Percentiles rank a stretch among this genome's conserved stretches.
Conservation (phyloP, 2,329 filamentous ascomycete genomes). For the Myotisia sp. region DNA sequence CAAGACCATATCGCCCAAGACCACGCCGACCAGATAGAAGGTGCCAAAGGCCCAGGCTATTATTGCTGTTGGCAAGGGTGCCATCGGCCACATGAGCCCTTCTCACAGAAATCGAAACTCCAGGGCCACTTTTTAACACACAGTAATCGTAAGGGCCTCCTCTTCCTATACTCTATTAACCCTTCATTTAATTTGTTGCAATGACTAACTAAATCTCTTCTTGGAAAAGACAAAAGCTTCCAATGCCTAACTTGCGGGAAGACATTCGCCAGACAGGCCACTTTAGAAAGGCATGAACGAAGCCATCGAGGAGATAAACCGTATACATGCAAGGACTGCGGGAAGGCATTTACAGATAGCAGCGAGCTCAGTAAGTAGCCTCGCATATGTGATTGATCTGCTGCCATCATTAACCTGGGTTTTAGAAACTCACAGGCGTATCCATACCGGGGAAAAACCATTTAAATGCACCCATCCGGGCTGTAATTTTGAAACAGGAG, state of each 20-base stretch:
- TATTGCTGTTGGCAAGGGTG: slow-evolving; percentile 33
- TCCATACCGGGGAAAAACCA: slow-evolving; percentile 31
- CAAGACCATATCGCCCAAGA: slow-evolving; percentile 27
- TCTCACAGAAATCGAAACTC: slow-evolving; percentile 33
- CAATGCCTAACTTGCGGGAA: slow-evolving; percentile 29
- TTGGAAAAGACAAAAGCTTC: slow-evolving; percentile 27
- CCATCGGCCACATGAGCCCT: slow-evolving; percentile 29
- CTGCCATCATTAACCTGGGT: too few species aligned
- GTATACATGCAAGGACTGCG: slow-evolving; percentile 28
- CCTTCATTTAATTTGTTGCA: background rate
- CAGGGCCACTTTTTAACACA: slow-evolving; percentile 33
- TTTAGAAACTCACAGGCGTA: slow-evolving; percentile 33
- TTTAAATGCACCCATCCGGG: slow-evolving; percentile 31
- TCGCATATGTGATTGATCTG: slow-evolving; percentile 9
- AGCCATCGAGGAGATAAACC: slow-evolving; percentile 33
- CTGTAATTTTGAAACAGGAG: slow-evolving; percentile 30
- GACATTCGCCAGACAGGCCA: slow-evolving; percentile 30
- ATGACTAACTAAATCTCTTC: slow-evolving; percentile 3
- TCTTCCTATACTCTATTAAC: background rate
- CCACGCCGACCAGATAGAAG: slow-evolving; percentile 26
- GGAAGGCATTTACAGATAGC: slow-evolving; percentile 32
- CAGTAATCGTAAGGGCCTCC: slow-evolving; percentile 26
- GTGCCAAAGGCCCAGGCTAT: slow-evolving; percentile 28
- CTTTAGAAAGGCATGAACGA: slow-evolving; percentile 30
- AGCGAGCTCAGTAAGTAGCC: slow-evolving; percentile 27